Evolutionary conservation across 208 protist genomes (phyloP), one percentile per base, ranked within the genome.

Genomic region (Trypanosoma platydactyli): DNA sequence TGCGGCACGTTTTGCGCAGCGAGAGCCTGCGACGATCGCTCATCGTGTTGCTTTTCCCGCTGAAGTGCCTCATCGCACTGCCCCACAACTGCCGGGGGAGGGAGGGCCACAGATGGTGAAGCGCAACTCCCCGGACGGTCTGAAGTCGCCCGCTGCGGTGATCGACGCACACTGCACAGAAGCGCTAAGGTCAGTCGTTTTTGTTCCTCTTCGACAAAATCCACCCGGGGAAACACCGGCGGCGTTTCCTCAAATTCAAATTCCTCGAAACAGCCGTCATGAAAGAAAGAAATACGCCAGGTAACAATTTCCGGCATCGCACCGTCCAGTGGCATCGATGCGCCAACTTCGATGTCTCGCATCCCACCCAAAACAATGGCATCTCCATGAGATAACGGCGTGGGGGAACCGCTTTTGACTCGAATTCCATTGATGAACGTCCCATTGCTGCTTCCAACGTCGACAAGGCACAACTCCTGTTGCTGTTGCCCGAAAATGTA

Each of bases 361-460:
- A 95, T 91, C 18, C 89, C 89, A n/a, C 89, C 89, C 25, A 95
- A 81, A 33, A 95, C 85, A 72, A 80, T 73, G 12, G 64, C 62
- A 61, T 92, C 89, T 56, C 86, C 81, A 45, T 88, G 73, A 0
- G 77, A 59, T 45, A 95, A 80, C 63, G 66, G 64, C 0, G 74
- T 79, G 12, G 82, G 52, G 27, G 79, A 77, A 48, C 71, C 80
- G 18, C 55, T 62, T 27, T 62, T 68, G 24, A 91, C 72, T 50
- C 89, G 89, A 25, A 68, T 38, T 35, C 76, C 73, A 67, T 95
- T 95, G 49, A 95, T 72, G 53, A 92, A 95, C n/a, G 89, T 95
- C 38, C 89, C 89, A 61, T 95, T 95, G 68, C 77, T 90, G 77
- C 89, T 95, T 58, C 86, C 87, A 53, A 91, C 56, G 64, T 95